A percentile compares a stretch with the other conserved stretches of the same genome.
Evolutionary conservation across 2,329 filamentous ascomycete genomes (phyloP).

Genomic region (Penicillium sp.): DNA sequence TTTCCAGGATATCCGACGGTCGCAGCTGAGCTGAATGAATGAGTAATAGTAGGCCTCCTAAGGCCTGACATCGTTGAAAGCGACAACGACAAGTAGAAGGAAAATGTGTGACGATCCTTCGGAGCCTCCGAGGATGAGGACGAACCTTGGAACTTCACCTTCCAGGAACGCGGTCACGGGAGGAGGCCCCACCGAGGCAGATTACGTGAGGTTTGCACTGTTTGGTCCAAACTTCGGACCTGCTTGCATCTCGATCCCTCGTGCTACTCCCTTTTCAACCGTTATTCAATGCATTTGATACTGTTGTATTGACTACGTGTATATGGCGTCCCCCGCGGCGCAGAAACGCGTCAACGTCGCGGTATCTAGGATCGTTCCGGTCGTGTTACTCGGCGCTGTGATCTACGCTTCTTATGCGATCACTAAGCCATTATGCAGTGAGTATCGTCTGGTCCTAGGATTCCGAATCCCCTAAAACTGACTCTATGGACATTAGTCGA

Average conservation of each 20-base stretch:
- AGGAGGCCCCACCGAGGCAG: background rate
- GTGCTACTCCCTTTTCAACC: background rate
- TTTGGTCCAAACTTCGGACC: conserved; percentile 1
- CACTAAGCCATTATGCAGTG: conserved; percentile 65
- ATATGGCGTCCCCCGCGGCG: conserved; percentile 33
- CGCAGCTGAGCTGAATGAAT: conserved; percentile 2
- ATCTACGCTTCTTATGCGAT: conserved; percentile 70
- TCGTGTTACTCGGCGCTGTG: conserved; percentile 62
- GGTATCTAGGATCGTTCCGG: conserved; percentile 64
- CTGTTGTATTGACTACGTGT: conserved; percentile 14
- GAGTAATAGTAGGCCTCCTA: background rate
- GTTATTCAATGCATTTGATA: conserved; percentile 18
- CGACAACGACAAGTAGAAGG: too few relatives aligned
- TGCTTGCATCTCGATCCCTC: background rate
- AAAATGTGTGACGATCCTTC: background rate
- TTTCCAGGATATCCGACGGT: conserved; percentile 3
- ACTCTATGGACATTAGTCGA: conserved; percentile 53
- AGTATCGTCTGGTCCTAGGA: conserved; percentile 32
- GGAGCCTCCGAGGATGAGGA: background rate
- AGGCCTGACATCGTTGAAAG: background rate
- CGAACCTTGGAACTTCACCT: background rate
- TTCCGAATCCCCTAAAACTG: background rate
- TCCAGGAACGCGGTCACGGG: background rate
- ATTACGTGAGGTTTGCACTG: conserved; percentile 13
- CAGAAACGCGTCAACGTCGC: conserved; percentile 53